phyloP scores from a whole-genome alignment of 257 asterid species.

The Rehmannia glutinosa region DNA sequence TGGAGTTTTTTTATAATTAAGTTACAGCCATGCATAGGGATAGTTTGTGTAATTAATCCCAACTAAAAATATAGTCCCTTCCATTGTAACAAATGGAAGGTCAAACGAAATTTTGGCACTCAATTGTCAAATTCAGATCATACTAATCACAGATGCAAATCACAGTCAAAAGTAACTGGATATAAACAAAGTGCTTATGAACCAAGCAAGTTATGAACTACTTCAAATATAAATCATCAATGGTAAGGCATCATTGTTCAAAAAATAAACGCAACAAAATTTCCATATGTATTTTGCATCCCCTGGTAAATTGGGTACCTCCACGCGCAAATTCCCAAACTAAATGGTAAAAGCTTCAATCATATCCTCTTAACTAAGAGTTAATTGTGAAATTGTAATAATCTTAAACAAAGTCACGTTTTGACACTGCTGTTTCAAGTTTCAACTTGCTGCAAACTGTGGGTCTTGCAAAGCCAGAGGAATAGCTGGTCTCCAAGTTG shows the following conservation, averaged over 20 bases:
- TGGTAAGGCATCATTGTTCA: not conserved
- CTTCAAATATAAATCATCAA: not conserved
- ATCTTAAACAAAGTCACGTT: not conserved
- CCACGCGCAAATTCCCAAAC: not conserved
- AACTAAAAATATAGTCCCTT: no score
- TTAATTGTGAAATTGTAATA: no score
- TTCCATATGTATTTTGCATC: not conserved
- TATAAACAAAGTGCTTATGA: not conserved
- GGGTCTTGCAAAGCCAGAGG: constrained; percentile 38
- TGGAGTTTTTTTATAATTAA: no score
- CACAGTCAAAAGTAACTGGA: not conserved
- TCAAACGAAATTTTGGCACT: no score
- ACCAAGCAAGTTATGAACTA: not conserved
- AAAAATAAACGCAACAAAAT: not conserved
- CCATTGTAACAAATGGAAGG: no score
- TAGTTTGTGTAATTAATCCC: no score
- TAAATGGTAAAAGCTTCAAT: not conserved
- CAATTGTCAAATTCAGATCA: not conserved
- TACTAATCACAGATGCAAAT: not conserved
- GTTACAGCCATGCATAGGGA: no score
- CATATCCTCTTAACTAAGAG: no score
- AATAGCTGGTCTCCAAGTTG: constrained; percentile 51
- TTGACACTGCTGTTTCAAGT: not conserved
- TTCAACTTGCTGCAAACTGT: constrained; percentile 30
- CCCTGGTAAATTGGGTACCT: not conserved